Evolutionary conservation across 1,139 yeast genomes (phyloP), one percentile per base, ranked within the genome.

Genomic region (Sugiyamaella pinicola): DNA sequence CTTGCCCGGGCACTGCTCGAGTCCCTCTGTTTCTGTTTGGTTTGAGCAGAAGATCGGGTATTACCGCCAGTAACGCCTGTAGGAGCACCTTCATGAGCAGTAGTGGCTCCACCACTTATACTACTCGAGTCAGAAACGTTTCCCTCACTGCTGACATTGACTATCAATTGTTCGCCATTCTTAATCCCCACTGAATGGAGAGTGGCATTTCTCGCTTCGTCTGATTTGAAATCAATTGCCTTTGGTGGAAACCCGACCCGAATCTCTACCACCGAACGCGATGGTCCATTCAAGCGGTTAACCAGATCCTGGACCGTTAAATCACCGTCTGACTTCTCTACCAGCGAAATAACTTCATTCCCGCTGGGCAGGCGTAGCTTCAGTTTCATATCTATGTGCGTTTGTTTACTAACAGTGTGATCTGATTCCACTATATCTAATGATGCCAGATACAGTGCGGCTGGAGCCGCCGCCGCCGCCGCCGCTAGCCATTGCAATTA

Each of bases 231-330:
- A 28, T 49, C 45, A 1, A 84, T 57, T 2, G 70, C 58, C 57
- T 72, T 76, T 0, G 87, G 87, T 1, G 91, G 91, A 59, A 79
- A 84, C 9, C 90, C 91, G 26, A 64, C 69, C 56, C 78, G 77
- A 47, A 84, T 67, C 18, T 59, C 64, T 4, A 51, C 42, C 19
- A 63, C 57, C 6, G 61, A 43, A n/a, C 51, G 22, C 45, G 53
- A 40, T 10, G 17, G 4, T 43, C 60, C 34, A 26, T 43, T 22
- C n/a, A 61, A 33, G 1, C 51, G 47, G 8, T 55, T 56, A 7
- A 64, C 38, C 43, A 71, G 55, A 34, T 69, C 66, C 12, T 56
- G 59, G 7, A 72, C 48, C 2, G 64, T 62, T 15, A 67, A 58
- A 5, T 61, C 63, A 22, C 61, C 66, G 10, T 58, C 60, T 13